These are phyloP conservation scores for Clarireedia monteithiana DNA, from an alignment of 2,329 filamentous ascomycete genomes.

Conservation along the genomic window DNA sequence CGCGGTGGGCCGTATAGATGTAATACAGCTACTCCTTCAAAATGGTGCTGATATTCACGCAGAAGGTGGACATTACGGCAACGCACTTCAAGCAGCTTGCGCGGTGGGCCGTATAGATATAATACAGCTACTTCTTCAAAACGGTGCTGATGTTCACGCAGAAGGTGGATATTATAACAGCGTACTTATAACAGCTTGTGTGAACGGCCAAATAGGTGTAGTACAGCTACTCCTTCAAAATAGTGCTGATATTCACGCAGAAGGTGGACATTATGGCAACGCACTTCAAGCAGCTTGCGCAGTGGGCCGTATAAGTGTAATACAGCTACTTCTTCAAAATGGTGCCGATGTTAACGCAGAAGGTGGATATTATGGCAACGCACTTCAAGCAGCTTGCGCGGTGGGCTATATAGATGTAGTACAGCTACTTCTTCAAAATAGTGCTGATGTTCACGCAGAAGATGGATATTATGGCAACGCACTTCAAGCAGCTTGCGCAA, in stretches of 20 bases:
- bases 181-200: not conserved
- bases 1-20: not conserved
- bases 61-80: not conserved
- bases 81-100: not conserved
- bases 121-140: not conserved
- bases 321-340: not conserved
- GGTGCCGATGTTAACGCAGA: not conserved
- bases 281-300: not conserved
- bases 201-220: no score
- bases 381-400: not conserved
- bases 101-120: not conserved
- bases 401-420: not conserved
- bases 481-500: not conserved
- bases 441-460: not conserved
- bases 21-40: not conserved
- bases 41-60: not conserved
- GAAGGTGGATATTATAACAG: not conserved
- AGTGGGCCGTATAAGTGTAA: not conserved
- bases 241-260: not conserved
- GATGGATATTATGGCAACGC: not conserved
- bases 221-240: not conserved
- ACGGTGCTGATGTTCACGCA: not conserved
- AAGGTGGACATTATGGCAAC: not conserved
- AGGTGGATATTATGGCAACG: not conserved
- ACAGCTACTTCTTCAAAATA: not conserved